A percentile compares a stretch with the other conserved stretches of the same genome.
Evolutionary conservation across 2,329 filamentous ascomycete species (phyloP).

Genomic region (Plenodomus tracheiphilus): DNA sequence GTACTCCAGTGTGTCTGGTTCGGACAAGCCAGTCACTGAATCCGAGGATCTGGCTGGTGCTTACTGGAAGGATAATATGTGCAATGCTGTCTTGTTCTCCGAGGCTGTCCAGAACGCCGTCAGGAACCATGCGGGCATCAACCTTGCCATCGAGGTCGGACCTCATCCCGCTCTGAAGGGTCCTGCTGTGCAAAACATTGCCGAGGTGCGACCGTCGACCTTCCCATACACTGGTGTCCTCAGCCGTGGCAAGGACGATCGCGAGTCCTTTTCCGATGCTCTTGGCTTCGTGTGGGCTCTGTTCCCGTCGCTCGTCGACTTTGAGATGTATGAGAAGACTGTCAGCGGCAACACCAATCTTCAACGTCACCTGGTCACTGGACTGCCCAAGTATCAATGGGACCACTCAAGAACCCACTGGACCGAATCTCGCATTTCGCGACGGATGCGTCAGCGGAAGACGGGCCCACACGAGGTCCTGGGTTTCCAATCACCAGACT

Average conservation of each 20-base stretch:
- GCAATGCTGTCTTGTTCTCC: conserved; percentile 4
- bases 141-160: conserved; percentile 47
- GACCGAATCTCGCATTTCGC: conserved; percentile 1
- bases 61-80: conserved; percentile 12
- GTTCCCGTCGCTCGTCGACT: no score
- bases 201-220: not conserved
- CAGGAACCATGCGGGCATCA: not conserved
- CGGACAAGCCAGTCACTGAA: conserved; percentile 16
- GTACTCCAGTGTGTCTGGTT: conserved; percentile 4
- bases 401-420: not conserved
- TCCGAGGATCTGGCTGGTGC: no score
- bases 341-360: no score
- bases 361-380: not conserved
- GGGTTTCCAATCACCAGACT: not conserved
- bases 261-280: conserved; percentile 19
- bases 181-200: conserved; percentile 31
- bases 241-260: conserved; percentile 11
- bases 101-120: not conserved
- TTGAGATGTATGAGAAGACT: no score
- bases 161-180: conserved; percentile 52
- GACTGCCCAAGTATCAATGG: not conserved
- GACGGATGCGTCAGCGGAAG: conserved; percentile 4
- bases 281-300: conserved; percentile 12
- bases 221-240: conserved; percentile 6
- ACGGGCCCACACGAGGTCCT: conserved; percentile 7